A percentile compares a stretch with the other conserved stretches of the same genome.
phyloP scores from a whole-genome alignment of 495 filamentous ascomycete genomes.

The Penicillium simplicissimum region DNA sequence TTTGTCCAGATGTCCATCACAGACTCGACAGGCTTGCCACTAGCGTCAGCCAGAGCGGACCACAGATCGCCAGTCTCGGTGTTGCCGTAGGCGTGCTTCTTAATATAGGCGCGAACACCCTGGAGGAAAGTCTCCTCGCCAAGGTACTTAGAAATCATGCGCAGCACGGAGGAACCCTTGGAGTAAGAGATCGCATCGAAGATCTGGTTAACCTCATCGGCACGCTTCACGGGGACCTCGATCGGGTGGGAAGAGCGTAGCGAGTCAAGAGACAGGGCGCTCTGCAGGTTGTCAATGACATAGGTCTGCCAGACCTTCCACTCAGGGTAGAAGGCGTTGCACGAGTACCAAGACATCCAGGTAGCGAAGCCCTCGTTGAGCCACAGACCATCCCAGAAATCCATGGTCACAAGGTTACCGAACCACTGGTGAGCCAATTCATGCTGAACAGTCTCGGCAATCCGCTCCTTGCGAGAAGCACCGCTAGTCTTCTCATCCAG shows the following conservation, averaged over 20 bases:
- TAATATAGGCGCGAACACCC: slow-evolving; percentile 87
- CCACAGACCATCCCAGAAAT: slow-evolving; percentile 99
- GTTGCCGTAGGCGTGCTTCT: slow-evolving; percentile 85
- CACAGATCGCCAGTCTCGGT: slow-evolving; percentile 84
- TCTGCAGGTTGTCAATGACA: slow-evolving; percentile 86
- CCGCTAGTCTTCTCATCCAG: slow-evolving; percentile 90
- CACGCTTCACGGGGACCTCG: slow-evolving; percentile 92
- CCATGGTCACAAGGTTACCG: slow-evolving; percentile 98
- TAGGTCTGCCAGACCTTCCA: slow-evolving; percentile 99
- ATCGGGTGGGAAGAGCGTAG: slow-evolving; percentile 94
- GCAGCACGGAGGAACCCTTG: slow-evolving; percentile 92
- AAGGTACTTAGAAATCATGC: slow-evolving; percentile 96
- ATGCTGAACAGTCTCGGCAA: slow-evolving; percentile 94
- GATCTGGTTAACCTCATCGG: slow-evolving; percentile 96
- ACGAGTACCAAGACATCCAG: slow-evolving; percentile 71
- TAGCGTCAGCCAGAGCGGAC: slow-evolving; percentile 84
- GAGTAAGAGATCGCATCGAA: slow-evolving; percentile 98
- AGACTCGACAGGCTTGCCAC: slow-evolving; percentile 82
- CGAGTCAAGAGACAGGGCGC: slow-evolving; percentile 84
- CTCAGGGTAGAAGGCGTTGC: slow-evolving; percentile 82
- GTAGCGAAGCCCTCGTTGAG: slow-evolving; percentile 98
- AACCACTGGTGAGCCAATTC: slow-evolving; percentile 99
- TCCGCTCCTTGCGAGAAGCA: slow-evolving; percentile 87
- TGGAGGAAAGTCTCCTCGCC: slow-evolving; percentile 93
- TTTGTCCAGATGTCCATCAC: slow-evolving; percentile 73